A percentile compares a stretch with the other conserved stretches of the same genome.
These are phyloP conservation scores for Pseudocercospora cruenta DNA, from an alignment of 2,329 filamentous ascomycete genomes.

Conservation along the genomic window DNA sequence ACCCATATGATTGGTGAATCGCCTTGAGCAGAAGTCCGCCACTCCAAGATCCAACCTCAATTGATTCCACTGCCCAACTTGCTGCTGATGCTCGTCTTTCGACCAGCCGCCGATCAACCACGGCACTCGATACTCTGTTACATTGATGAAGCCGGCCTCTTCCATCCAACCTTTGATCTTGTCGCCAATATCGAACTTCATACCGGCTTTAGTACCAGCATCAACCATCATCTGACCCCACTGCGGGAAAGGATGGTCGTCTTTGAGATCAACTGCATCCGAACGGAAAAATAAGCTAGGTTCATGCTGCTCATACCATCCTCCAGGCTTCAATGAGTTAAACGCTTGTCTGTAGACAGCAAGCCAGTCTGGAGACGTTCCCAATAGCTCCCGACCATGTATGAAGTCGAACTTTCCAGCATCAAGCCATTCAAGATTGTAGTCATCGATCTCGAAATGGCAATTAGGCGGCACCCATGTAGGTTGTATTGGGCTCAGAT, in stretches of 20 bases:
- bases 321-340: constrained; percentile 29
- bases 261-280: constrained; percentile 24
- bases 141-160: constrained; percentile 33
- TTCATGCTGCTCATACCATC: constrained; percentile 27
- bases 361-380: constrained; percentile 27
- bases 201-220: constrained; percentile 23
- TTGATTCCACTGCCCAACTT: constrained; percentile 28
- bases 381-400: constrained; percentile 39
- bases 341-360: constrained; percentile 22
- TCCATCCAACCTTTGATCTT: constrained; percentile 27
- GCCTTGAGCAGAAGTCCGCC: constrained; percentile 23
- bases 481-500: constrained; percentile 43
- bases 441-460: constrained; percentile 45
- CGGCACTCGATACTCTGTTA: constrained; percentile 29
- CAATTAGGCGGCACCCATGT: constrained; percentile 41
- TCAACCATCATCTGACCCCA: constrained; percentile 28
- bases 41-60: constrained; percentile 20
- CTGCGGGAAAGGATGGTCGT: constrained; percentile 23
- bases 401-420: constrained; percentile 44
- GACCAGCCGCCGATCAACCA: constrained; percentile 32
- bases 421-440: constrained; percentile 42
- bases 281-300: constrained; percentile 24
- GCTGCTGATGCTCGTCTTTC: constrained; percentile 28
- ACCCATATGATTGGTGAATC: constrained; percentile 19
- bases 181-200: constrained; percentile 24